These are phyloP conservation scores for Lasiodiplodia hormozganensis DNA, from an alignment of 2,329 filamentous ascomycete species.

Conservation along the genomic window DNA sequence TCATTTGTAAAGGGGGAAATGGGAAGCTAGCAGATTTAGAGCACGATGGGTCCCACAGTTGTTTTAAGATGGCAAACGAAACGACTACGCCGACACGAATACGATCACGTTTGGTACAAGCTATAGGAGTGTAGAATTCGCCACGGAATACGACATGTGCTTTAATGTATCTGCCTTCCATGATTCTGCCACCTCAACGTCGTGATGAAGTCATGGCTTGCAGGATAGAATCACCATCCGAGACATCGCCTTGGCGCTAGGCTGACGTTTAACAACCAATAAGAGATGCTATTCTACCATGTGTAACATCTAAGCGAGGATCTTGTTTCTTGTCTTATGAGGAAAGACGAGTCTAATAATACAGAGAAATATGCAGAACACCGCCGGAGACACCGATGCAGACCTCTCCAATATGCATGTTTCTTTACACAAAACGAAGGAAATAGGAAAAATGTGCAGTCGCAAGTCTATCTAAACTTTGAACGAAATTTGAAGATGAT, in stretches of 20 bases:
- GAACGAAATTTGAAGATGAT: not conserved
- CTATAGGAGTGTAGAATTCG: not conserved
- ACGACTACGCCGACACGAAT: not conserved
- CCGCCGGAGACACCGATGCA: not conserved
- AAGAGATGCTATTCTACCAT: not conserved
- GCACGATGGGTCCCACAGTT: no score
- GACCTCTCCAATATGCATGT: not conserved
- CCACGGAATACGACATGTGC: not conserved
- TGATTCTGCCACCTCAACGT: not conserved
- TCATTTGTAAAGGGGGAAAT: not conserved
- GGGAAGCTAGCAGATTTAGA: not conserved
- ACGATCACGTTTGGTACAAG: not conserved
- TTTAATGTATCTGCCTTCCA: not conserved
- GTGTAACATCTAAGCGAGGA: not conserved
- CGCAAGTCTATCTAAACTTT: not conserved
- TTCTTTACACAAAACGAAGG: not conserved
- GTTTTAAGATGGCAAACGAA: not conserved
- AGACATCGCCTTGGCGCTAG: not conserved
- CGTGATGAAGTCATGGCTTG: not conserved
- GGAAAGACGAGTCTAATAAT: not conserved
- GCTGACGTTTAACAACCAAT: not conserved
- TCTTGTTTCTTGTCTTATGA: not conserved
- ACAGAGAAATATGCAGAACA: not conserved
- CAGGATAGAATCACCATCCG: not conserved
- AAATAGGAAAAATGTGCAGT: not conserved